These are phyloP conservation scores for Fomitopsis palustris DNA, from an alignment of 1,284 basidiomycete genomes.

Conservation along the genomic window DNA sequence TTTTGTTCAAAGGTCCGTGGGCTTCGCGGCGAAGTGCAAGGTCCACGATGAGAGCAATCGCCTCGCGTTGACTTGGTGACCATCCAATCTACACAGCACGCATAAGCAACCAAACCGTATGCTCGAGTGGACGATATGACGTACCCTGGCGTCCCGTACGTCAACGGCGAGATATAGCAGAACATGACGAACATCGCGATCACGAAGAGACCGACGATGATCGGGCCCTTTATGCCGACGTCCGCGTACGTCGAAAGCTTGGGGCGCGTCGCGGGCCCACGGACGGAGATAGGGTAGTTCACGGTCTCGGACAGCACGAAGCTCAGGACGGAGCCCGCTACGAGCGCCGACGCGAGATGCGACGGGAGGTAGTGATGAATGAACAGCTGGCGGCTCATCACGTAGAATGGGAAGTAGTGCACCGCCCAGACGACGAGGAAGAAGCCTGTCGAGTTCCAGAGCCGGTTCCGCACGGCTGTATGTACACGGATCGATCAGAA, in stretches of 20 bases:
- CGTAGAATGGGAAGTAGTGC: conserved; percentile 97
- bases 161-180: conserved; percentile 80
- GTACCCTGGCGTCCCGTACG: conserved; percentile 90
- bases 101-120: conserved; percentile 12
- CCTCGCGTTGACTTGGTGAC: conserved; percentile 69
- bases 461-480: conserved; percentile 82
- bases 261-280: conserved; percentile 58
- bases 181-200: conserved; percentile 67
- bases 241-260: conserved; percentile 68
- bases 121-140: conserved; percentile 30
- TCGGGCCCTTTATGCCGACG: conserved; percentile 64
- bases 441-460: conserved; percentile 95
- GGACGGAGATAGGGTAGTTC: conserved; percentile 85
- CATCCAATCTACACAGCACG: conserved; percentile 53
- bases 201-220: conserved; percentile 58
- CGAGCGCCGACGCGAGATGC: conserved; percentile 86
- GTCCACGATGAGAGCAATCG: conserved; percentile 78
- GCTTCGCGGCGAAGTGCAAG: conserved; percentile 78
- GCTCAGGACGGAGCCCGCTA: conserved; percentile 89
- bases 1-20: conserved; percentile 7
- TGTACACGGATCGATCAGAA: conserved; percentile 10
- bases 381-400: conserved; percentile 96
- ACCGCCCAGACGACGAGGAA: conserved; percentile 93
- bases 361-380: conserved; percentile 98
- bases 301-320: conserved; percentile 91